phyloP scores from a whole-genome alignment of 768 basidiomycete species.

The Pisolithus microcarpus region DNA sequence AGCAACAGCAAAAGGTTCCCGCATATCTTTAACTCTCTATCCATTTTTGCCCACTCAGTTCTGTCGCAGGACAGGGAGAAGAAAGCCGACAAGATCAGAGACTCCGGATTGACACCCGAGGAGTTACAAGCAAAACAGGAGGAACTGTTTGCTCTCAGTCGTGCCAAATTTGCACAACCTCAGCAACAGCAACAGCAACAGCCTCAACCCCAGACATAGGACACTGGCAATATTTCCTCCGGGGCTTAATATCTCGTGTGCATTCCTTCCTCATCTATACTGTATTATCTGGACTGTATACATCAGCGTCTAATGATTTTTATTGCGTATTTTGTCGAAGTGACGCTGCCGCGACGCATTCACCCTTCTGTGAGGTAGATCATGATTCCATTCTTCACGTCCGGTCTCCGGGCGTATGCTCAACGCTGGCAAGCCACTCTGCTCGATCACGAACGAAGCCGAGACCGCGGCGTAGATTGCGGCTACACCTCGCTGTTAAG shows the following conservation, averaged over 20 bases:
- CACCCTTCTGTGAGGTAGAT: slow-evolving; percentile 52
- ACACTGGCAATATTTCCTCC: background rate
- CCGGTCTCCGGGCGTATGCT: slow-evolving; percentile 21
- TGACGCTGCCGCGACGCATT: slow-evolving; percentile 41
- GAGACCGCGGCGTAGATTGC: slow-evolving; percentile 70
- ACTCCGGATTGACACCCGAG: slow-evolving; percentile 85
- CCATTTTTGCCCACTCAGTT: slow-evolving; percentile 3
- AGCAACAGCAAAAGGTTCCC: slow-evolving; percentile 88
- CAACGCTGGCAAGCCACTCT: slow-evolving; percentile 62
- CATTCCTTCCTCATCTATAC: slow-evolving; percentile 6
- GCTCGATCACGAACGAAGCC: slow-evolving; percentile 79
- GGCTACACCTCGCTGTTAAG: slow-evolving; percentile 35
- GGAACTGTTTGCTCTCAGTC: slow-evolving; percentile 85
- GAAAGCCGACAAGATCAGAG: slow-evolving; percentile 85
- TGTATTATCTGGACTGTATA: slow-evolving; percentile 13
- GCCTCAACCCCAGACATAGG: slow-evolving; percentile 5
- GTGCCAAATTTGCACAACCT: slow-evolving; percentile 66
- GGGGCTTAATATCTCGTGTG: background rate
- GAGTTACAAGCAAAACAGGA: slow-evolving; percentile 86
- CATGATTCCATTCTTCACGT: slow-evolving; percentile 61
- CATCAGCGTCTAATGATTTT: slow-evolving; percentile 26
- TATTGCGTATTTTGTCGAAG: slow-evolving; percentile 25
- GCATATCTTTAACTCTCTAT: slow-evolving; percentile 1
- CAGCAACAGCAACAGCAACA: slow-evolving; percentile 36
- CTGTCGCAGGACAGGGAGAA: slow-evolving; percentile 71